These are phyloP conservation scores for Epichloe glyceriae DNA, from an alignment of 2,329 filamentous ascomycete genomes.

Conservation along the genomic window DNA sequence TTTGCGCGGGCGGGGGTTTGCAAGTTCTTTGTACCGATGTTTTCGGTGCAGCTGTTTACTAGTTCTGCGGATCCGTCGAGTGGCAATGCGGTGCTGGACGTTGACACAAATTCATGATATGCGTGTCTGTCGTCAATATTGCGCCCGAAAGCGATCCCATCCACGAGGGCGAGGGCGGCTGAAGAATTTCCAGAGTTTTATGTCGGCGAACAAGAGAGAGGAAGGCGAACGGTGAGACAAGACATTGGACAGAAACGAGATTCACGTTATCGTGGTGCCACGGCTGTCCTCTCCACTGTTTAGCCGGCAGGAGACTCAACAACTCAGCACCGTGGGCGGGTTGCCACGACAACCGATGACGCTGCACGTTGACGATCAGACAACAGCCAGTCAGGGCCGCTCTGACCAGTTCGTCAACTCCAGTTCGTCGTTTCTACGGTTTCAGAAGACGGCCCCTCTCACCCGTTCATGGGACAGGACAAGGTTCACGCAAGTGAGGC, in stretches of 20 bases:
- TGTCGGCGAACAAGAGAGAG: neutral
- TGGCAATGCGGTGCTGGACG: neutral
- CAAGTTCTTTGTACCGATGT: neutral
- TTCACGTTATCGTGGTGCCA: neutral
- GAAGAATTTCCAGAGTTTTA: neutral
- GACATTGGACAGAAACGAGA: neutral
- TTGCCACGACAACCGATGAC: constrained; percentile 1
- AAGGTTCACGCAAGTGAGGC: no score
- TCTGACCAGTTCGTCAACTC: neutral
- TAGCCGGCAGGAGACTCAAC: neutral
- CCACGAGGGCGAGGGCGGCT: neutral
- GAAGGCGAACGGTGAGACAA: no score
- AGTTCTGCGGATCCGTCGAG: neutral
- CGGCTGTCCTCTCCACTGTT: constrained; percentile 1
- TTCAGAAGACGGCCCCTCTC: no score
- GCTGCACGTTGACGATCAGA: neutral
- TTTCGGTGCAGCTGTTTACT: neutral
- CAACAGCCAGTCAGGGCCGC: neutral
- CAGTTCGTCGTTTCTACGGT: neutral
- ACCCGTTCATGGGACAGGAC: no score
- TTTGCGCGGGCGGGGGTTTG: neutral
- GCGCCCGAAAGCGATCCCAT: neutral
- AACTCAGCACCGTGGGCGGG: neutral
- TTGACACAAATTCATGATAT: constrained; percentile 2
- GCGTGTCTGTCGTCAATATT: neutral